Percentiles rank a stretch among this genome's conserved stretches.
These are phyloP conservation scores for Zygoascus meyerae DNA, from an alignment of 1,139 yeast genomes.

Conservation along the genomic window DNA sequence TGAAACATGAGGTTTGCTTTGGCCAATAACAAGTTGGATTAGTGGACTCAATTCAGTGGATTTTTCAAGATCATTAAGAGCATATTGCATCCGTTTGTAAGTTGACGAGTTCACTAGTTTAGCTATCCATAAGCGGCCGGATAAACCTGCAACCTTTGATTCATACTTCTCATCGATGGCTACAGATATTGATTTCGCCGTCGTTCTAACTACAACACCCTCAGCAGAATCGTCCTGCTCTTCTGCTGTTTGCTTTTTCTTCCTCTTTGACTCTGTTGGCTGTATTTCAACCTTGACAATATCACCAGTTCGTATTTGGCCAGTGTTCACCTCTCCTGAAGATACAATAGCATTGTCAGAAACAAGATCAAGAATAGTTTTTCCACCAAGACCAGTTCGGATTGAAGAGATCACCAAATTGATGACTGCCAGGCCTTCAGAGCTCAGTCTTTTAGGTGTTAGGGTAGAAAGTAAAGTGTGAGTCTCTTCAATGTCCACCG, in stretches of 20 bases:
- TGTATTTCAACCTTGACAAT: constrained; percentile 38
- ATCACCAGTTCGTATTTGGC: constrained; percentile 72
- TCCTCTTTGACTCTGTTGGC: constrained; percentile 17
- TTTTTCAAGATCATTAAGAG: constrained; percentile 63
- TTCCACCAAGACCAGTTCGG: constrained; percentile 78
- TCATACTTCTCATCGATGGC: constrained; percentile 54
- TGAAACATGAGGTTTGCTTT: constrained; percentile 17
- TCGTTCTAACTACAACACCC: constrained; percentile 56
- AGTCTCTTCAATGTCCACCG: constrained; percentile 32
- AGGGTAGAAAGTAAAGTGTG: constrained; percentile 30
- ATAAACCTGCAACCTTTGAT: constrained; percentile 27
- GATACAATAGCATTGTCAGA: constrained; percentile 50
- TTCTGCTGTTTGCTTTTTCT: constrained; percentile 22
- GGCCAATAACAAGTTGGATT: constrained; percentile 28
- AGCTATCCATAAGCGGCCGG: constrained; percentile 34
- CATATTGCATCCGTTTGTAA: constrained; percentile 71
- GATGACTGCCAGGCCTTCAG: constrained; percentile 67
- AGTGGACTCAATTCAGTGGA: constrained; percentile 30
- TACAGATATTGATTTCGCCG: constrained; percentile 44
- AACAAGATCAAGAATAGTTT: constrained; percentile 58
- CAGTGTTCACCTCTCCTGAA: constrained; percentile 43
- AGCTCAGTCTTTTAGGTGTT: constrained; percentile 60
- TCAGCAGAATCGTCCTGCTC: constrained; percentile 38
- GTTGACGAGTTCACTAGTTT: constrained; percentile 37
- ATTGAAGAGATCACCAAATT: constrained; percentile 57